Evolutionary conservation across 306 rosid species (phyloP), one percentile per base, ranked within the genome.

Genomic region (Casuarina glauca): DNA sequence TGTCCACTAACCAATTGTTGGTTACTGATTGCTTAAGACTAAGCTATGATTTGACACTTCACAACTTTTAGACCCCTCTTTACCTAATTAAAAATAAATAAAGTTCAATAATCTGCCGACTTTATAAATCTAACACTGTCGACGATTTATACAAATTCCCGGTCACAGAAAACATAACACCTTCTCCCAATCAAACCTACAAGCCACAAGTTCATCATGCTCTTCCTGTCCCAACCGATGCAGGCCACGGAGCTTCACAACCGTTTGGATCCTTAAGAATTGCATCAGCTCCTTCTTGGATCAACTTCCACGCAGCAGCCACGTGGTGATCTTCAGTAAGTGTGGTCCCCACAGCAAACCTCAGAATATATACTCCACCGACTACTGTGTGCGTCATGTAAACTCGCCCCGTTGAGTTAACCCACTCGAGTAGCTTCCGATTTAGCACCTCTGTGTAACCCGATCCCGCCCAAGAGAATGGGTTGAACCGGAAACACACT

Each of bases 401-500:
- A 4, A 51, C 49, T 36, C n/a, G 53, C 42, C 87, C 87, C 1
- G 71, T 77, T n/a, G 77, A 76, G 74, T 80, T 73, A 4, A 73
- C 75, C 83, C 81, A 71, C 9, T 79, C 86, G 6, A 83, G 78
- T 39, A 83, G 81, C 74, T 83, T 80, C 74, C 81, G 61, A 50
- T 84, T 80, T 74, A 84, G 26, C 19, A 53, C 46, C 68, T 77
- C 87, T 36, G 54, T 52, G 42, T 36, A 19, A n/a, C 63, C 42
- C 50, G 57, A 16, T 1, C 57, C 63, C 1, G 67, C 41, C 39
- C 6, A 6, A 4, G 70, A 0, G n/a, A 58, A 58, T 19, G 89
- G 90, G 5, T 84, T 84, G 15, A 91, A 58, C 80, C 88, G 76
- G 72, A 91, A 88, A 67, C 93, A 91, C 17, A 88, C 89, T 75